Base-by-base conservation (phyloP, 2,329 filamentous ascomycete species). In the Akanthomyces lecanii region DNA sequence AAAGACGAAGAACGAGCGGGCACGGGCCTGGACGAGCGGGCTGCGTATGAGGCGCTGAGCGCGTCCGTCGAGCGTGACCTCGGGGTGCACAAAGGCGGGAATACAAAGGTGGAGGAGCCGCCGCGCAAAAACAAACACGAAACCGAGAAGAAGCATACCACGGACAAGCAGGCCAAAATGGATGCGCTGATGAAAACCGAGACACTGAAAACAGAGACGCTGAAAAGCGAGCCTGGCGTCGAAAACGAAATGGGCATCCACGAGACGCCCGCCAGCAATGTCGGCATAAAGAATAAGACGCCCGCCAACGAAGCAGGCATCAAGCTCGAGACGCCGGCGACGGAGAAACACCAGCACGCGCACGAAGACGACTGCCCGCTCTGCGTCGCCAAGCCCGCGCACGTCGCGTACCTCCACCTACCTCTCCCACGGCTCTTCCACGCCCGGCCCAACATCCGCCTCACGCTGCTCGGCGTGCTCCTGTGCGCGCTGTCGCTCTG, bases 391-490 rank as follows among this genome's bases (percentile, higher is more conserved):
- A 12, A 45, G 23, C 38, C 53, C n/a, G 21, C 23, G 56, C 10
- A 63, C 69, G 66, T 76, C 58, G 70, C 74, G 1, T 78, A 79
- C 63, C 47, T 82, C 18, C 73, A 74, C 33, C 53, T 85, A 2
- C 73, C 79, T 0, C 53, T 84, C 16, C 83, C 83, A 7, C 74
- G 72, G 11, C 74, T 85, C 4, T 85, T 80, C 69, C 71, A 69
- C 54, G 7, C 10, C 75, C 72, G 44, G 71, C 73, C 11, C 80
- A 80, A 0, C 73, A 67, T 5, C 66, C 77, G 74, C 55, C 73
- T 83, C 28, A 85, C 82, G 1, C 67, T 77, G 3, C 69, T 85
- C 14, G 83, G 83, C 2, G 63, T 82, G 23, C 6, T 81, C 3
- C 59, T 79, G n/a, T 67, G 81, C 16, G 40, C 81, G 3, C 47